Conservation (phyloP, 192 early-diverging fungal species). For the Linnemannia elongata region DNA sequence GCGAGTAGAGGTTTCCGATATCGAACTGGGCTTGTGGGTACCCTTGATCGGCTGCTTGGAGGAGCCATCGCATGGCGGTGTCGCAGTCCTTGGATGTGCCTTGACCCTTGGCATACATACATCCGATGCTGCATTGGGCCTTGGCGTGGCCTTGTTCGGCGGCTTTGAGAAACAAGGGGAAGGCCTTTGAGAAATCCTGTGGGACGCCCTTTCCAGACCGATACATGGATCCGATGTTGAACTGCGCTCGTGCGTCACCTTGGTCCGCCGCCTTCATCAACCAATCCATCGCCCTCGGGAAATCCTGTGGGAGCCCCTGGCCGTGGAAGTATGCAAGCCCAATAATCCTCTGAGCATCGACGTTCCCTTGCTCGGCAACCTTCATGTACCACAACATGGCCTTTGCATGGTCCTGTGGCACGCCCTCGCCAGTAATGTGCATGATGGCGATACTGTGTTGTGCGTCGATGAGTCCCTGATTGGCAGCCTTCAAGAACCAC, state of each 20-base stretch:
- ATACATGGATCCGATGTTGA: constrained; percentile 2
- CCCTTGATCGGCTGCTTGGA: background rate
- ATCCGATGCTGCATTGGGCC: background rate
- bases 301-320: background rate
- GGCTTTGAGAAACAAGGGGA: background rate
- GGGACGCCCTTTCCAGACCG: background rate
- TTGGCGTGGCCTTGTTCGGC: background rate
- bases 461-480: background rate
- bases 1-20: background rate
- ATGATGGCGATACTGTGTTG: constrained; percentile 2
- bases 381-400: constrained; percentile 1
- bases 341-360: background rate
- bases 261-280: background rate
- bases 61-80: background rate
- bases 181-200: background rate
- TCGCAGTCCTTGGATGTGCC: background rate
- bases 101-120: background rate
- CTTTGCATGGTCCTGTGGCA: background rate
- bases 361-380: background rate
- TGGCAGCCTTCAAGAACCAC: background rate
- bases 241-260: background rate
- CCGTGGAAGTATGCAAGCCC: background rate
- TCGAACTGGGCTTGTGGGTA: background rate
- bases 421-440: background rate
- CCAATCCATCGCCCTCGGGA: background rate